Conservation (phyloP, 2,329 filamentous ascomycete genomes). For the Pseudogymnoascus sp. region DNA sequence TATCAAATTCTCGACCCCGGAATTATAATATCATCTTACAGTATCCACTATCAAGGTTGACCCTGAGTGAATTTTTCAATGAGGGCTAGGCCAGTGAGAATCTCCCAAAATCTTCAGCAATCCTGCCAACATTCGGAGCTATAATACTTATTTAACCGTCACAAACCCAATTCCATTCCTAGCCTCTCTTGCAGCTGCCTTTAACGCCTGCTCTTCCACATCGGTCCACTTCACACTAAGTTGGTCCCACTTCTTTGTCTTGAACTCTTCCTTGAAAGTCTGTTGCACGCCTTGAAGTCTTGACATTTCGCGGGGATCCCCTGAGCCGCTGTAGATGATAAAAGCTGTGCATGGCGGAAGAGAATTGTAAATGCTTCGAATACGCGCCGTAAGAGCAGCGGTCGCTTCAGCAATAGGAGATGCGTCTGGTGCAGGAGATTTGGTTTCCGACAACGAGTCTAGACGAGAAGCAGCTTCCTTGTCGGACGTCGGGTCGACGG, state of each 20-base stretch:
- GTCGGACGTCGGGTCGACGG: not conserved
- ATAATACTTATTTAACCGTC: constrained; percentile 46
- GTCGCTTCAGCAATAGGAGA: constrained; percentile 17
- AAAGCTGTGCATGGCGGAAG: constrained; percentile 59
- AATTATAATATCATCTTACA: not conserved
- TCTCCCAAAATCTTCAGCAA: too few relatives aligned
- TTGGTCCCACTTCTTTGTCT: constrained; percentile 58
- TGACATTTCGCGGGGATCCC: constrained; percentile 60
- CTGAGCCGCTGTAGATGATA: constrained; percentile 57
- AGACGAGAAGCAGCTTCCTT: not conserved
- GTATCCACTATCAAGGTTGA: not conserved
- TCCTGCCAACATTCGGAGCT: not conserved
- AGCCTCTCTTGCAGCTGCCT: constrained; percentile 47
- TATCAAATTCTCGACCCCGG: not conserved
- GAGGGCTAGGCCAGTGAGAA: too few relatives aligned
- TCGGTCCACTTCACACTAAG: constrained; percentile 62
- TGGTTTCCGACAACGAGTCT: not conserved
- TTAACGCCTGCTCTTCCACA: constrained; percentile 54
- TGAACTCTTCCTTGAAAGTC: constrained; percentile 57
- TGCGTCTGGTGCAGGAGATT: not conserved
- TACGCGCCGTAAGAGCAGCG: constrained; percentile 31
- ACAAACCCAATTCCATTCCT: constrained; percentile 58
- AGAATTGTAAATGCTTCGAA: constrained; percentile 47
- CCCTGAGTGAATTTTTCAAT: too few relatives aligned
- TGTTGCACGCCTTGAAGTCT: constrained; percentile 51